These are phyloP conservation scores for Solanum pennellii DNA, from an alignment of 257 asterid species.

Conservation along the genomic window DNA sequence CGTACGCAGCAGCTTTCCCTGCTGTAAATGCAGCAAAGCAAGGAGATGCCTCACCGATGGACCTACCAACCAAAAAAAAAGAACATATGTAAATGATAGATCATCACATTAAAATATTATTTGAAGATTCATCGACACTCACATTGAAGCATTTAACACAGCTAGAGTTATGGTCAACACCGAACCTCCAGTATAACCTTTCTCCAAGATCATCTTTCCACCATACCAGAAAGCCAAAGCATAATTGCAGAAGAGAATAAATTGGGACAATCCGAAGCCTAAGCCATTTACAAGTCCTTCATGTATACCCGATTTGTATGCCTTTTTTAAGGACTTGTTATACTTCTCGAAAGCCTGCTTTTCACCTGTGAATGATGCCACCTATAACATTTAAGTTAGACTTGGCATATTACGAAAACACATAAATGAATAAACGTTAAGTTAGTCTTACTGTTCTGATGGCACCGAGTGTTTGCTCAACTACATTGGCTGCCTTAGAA, in stretches of 20 bases:
- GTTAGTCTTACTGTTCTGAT: conserved; percentile 45
- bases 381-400: conserved; percentile 12
- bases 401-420: background rate
- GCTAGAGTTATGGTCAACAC: conserved; percentile 53
- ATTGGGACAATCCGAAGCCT: conserved; percentile 43
- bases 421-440: background rate
- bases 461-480: conserved; percentile 57
- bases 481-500: conserved; percentile 51
- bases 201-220: conserved; percentile 54
- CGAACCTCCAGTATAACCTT: conserved; percentile 56
- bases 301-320: conserved; percentile 39
- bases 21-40: conserved; percentile 60
- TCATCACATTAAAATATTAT: background rate
- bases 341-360: conserved; percentile 45
- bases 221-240: conserved; percentile 67
- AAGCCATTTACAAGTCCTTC: conserved; percentile 55
- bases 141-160: conserved; percentile 56
- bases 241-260: conserved; percentile 46
- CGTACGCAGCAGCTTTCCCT: conserved; percentile 66
- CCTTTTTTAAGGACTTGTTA: conserved; percentile 37
- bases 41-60: conserved; percentile 68
- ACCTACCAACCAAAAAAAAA: conserved; percentile 11
- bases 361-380: conserved; percentile 72
- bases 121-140: conserved; percentile 3
- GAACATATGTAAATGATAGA: too few species aligned